Evolutionary conservation across 371 early-diverging fungal genomes (phyloP).

Genomic region (Batrachochytrium dendrobatidis): DNA sequence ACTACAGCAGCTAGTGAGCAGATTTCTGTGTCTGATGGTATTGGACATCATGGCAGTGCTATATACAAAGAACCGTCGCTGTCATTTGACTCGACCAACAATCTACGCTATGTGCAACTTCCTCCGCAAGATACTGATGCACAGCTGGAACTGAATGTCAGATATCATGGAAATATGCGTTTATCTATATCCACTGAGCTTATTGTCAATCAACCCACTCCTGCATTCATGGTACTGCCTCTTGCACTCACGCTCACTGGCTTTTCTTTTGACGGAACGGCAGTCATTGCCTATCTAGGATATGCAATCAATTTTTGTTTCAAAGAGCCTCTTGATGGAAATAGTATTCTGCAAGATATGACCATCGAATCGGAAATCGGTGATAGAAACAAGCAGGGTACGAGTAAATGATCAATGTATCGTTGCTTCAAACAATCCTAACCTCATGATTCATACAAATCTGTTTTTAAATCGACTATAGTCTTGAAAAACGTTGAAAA

Average conservation of each 20-base stretch:
- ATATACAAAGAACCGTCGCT: not conserved
- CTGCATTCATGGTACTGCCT: conserved; percentile 84
- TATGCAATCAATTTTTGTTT: conserved; percentile 82
- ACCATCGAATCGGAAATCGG: conserved; percentile 85
- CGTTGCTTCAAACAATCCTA: not conserved
- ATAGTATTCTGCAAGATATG: conserved; percentile 62
- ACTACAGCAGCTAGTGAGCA: not conserved
- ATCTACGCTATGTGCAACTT: conserved; percentile 16
- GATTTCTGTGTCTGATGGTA: not conserved
- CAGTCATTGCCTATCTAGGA: conserved; percentile 78
- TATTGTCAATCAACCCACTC: conserved; percentile 85
- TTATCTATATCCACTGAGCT: conserved; percentile 79
- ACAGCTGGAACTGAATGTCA: conserved; percentile 64
- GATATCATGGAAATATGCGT: conserved; percentile 78
- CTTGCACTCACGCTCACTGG: conserved; percentile 74
- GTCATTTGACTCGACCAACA: not conserved
- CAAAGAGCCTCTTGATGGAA: conserved; percentile 66
- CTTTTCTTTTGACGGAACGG: conserved; percentile 72
- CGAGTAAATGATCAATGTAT: conserved; percentile 7
- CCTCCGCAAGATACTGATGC: conserved; percentile 50
- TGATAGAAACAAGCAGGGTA: conserved; percentile 80
- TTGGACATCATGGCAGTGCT: not conserved
- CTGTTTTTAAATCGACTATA: not conserved
- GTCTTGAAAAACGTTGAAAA: conserved; percentile 90
- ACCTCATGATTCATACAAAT: not conserved